Conservation (phyloP, 805 yeast species). For the Yarrowia sp. region DNA sequence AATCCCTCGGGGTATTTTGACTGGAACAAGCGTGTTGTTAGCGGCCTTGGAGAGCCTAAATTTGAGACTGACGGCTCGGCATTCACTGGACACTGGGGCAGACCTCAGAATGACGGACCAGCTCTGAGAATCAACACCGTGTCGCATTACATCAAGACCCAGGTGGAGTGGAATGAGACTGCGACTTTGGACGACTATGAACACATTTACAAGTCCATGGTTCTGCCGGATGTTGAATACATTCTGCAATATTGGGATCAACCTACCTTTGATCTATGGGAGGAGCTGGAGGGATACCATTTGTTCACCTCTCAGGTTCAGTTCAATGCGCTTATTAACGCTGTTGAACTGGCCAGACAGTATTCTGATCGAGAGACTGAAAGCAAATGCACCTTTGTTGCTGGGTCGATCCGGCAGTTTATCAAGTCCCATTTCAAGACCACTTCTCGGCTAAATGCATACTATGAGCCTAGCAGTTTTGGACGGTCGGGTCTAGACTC, state of each 20-base stretch:
- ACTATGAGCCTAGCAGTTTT: constrained; percentile 69
- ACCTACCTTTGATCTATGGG: constrained; percentile 90
- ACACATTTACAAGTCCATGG: constrained; percentile 58
- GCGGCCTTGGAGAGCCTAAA: constrained; percentile 90
- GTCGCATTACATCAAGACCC: constrained; percentile 59
- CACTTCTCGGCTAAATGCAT: constrained; percentile 52
- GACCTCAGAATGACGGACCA: constrained; percentile 97
- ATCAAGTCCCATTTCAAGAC: constrained; percentile 42
- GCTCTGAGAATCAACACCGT: constrained; percentile 77
- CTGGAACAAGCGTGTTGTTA: constrained; percentile 38
- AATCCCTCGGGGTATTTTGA: constrained; percentile 72
- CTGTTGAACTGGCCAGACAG: constrained; percentile 52
- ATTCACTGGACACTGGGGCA: constrained; percentile 79
- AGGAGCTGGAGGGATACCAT: constrained; percentile 77
- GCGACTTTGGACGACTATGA: constrained; percentile 46
- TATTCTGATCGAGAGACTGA: constrained; percentile 45
- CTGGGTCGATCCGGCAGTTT: constrained; percentile 38
- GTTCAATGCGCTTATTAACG: constrained; percentile 69
- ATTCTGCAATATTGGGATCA: constrained; percentile 66
- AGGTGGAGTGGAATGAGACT: constrained; percentile 50
- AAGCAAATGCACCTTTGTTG: constrained; percentile 39
- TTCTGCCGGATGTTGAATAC: constrained; percentile 75
- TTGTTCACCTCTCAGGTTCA: constrained; percentile 82
- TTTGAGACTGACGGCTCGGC: constrained; percentile 70
- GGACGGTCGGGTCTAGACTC: constrained; percentile 77